Evolutionary conservation across 139 green algal species (phyloP), one percentile per base, ranked within the genome.

Genomic region (Tetraselmis chui): DNA sequence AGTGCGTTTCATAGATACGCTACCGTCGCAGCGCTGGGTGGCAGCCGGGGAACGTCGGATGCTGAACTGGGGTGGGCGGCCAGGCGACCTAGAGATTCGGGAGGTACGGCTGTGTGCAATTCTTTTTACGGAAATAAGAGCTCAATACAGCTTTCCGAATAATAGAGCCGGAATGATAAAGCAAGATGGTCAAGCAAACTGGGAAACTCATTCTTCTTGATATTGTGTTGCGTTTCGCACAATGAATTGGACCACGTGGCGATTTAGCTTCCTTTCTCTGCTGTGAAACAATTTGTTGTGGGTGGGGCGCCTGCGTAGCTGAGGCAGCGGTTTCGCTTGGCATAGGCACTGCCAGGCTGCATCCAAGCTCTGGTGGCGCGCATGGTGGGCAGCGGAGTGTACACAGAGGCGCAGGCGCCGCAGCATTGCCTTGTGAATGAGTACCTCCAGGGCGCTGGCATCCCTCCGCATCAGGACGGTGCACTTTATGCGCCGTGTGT

Each of bases 361-460:
- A 32, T 84, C 2, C 80, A 84, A 67, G 67, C 59, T 59, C 31
- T 84, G n/a, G 74, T 84, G 2, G 29, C 30, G 29, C 30, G 59
- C 2, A n/a, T 84, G 31, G 45, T 84, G 25, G 80, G 74, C n/a
- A 32, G 59, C 45, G 75, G 30, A 1, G 76, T 84, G 1, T 84
- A 80, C 5, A 32, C 67, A 23, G n/a, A n/a, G 24, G 80, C 78
- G 1, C 30, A 80, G 29, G 77, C 77, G 27, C 82, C 82, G 24
- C 32, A 85, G 26, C 82, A 85, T 58, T 59, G 76, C 2, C 77
- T 85, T 0, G 32, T 85, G 32, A 85, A 85, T 58, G 79, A 80
- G n/a, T 82, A 82, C 30, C 26, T 23, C 0, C 28, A 27, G 28
- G 28, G 58, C 1, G 82, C 24, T 28, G 82, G 76, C 82, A 81